Evolutionary conservation across 164 flowering plant genomes (phyloP).

Genomic region (Berberis thunbergii): DNA sequence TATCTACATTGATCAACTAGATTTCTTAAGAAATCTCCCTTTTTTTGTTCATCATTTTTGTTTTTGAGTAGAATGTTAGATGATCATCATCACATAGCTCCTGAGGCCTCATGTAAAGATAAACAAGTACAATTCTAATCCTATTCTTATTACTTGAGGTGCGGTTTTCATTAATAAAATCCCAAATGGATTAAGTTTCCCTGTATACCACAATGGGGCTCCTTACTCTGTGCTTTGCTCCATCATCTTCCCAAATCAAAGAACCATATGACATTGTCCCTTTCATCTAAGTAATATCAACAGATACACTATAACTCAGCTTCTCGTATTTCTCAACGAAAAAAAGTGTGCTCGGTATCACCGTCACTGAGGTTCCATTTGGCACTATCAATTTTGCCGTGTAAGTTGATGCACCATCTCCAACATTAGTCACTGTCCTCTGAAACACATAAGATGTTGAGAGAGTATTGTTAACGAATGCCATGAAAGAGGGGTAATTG

Average conservation of each 20-base stretch:
- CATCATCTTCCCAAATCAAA: conserved; percentile 6
- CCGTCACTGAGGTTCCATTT: background rate
- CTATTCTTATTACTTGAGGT: too few species aligned
- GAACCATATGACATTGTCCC: conserved; percentile 3
- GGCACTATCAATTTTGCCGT: conserved; percentile 13
- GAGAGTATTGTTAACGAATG: background rate
- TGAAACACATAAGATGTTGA: conserved; percentile 11
- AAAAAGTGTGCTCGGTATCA: background rate
- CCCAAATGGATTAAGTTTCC: background rate
- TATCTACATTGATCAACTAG: too few species aligned
- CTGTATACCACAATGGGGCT: conserved; percentile 5
- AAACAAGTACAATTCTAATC: too few species aligned
- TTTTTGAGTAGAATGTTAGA: too few species aligned
- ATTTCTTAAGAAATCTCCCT: too few species aligned
- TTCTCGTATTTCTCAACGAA: conserved; percentile 3
- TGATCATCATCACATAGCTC: too few species aligned
- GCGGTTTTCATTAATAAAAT: too few species aligned
- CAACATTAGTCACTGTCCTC: conserved; percentile 39
- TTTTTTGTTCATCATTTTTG: too few species aligned
- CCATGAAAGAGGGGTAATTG: conserved; percentile 8
- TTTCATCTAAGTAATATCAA: background rate
- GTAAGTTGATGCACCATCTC: conserved; percentile 28
- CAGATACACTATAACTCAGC: background rate
- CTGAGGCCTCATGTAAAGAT: too few species aligned
- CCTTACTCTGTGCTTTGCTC: conserved; percentile 4